phyloP scores from a whole-genome alignment of 768 basidiomycete species.

The Amanita rimosa region DNA sequence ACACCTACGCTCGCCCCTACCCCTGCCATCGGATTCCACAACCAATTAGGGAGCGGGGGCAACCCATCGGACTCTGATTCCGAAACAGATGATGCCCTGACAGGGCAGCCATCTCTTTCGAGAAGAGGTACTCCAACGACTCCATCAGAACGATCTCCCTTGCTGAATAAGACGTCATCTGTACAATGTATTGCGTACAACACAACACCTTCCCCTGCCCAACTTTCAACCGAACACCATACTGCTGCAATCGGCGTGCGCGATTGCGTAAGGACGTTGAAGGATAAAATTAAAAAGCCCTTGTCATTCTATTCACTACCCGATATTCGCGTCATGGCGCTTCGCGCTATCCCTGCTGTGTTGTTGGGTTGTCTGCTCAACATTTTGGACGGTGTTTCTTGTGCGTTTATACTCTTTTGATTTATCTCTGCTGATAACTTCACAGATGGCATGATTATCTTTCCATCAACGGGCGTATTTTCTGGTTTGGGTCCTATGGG shows the following conservation, averaged over 20 bases:
- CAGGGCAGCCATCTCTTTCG: neutral
- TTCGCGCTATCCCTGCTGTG: slow-evolving; percentile 67
- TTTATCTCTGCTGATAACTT: neutral
- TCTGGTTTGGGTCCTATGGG: slow-evolving; percentile 74
- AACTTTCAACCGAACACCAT: too few relatives aligned
- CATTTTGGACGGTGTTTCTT: slow-evolving; percentile 88
- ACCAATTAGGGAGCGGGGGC: neutral
- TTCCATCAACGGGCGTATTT: slow-evolving; percentile 78
- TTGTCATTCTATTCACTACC: slow-evolving; percentile 2
- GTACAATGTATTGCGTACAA: neutral
- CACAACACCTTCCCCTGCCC: neutral
- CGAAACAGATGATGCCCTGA: neutral
- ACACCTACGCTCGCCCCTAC: neutral
- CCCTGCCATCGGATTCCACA: neutral
- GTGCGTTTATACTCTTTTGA: slow-evolving; percentile 29
- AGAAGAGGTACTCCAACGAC: neutral
- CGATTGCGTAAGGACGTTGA: neutral
- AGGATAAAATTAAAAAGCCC: neutral
- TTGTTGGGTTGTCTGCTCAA: slow-evolving; percentile 79
- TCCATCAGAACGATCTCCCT: neutral
- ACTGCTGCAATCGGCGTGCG: too few relatives aligned
- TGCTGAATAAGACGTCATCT: neutral
- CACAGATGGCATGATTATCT: slow-evolving; percentile 90
- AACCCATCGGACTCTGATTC: neutral
- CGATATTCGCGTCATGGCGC: slow-evolving; percentile 17